Evolutionary conservation across 257 asterid genomes (phyloP).

Genomic region (Penstemon eatonii): DNA sequence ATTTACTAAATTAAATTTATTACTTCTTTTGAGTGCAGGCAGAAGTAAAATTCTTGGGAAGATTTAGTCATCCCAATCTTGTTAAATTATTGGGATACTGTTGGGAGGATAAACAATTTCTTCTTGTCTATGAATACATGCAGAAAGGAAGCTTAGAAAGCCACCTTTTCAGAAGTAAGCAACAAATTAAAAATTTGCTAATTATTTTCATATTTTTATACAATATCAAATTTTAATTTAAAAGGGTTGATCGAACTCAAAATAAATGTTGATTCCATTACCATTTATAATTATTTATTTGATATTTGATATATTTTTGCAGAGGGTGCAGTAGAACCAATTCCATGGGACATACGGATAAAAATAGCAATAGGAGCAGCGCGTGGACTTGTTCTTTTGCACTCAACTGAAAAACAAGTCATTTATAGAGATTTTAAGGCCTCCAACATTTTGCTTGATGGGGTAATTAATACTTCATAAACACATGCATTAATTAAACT

Average conservation of each 20-base stretch:
- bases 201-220: background rate
- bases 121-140: slow-evolving; percentile 82
- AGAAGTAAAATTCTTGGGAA: slow-evolving; percentile 88
- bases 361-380: slow-evolving; percentile 87
- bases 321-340: slow-evolving; percentile 62
- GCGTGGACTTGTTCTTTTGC: slow-evolving; percentile 63
- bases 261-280: background rate
- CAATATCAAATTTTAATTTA: background rate
- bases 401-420: slow-evolving; percentile 63
- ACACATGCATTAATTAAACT: too few species aligned
- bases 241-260: background rate
- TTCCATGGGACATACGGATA: slow-evolving; percentile 74
- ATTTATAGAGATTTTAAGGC: slow-evolving; percentile 84
- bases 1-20: background rate
- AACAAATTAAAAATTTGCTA: background rate
- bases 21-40: slow-evolving; percentile 54
- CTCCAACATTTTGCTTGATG: slow-evolving; percentile 69
- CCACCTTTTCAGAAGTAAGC: slow-evolving; percentile 83
- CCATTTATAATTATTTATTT: background rate
- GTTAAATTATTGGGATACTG: slow-evolving; percentile 85
- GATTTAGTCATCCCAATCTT: slow-evolving; percentile 80
- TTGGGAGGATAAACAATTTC: slow-evolving; percentile 78
- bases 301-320: slow-evolving; percentile 2
- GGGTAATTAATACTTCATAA: slow-evolving; percentile 28
- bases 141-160: slow-evolving; percentile 82